Evolutionary conservation across 768 basidiomycete species (phyloP), one percentile per base, ranked within the genome.

Genomic region (Phanerochaete sordida): DNA sequence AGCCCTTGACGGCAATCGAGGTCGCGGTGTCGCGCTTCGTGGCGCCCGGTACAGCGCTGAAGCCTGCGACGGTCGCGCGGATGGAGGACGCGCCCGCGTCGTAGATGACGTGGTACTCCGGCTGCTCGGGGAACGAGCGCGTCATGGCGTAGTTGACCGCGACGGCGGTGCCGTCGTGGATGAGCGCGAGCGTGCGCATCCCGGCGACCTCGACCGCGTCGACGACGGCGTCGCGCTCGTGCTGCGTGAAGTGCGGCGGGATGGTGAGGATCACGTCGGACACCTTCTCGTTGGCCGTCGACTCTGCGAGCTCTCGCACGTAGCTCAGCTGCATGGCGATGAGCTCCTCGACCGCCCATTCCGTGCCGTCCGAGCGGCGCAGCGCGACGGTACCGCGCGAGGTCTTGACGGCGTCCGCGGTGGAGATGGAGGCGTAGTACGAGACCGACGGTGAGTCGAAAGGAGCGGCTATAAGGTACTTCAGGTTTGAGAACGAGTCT

Each of bases 91-190:
- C 92, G 45, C 97, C 97, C 0, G 94, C 92, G 67, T 98, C 97
- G 74, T 91, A 99, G 60, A 99, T 87, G 65, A 99, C 74, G 70
- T 98, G 95, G 71, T 88, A 84, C 68, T 95, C 90, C 0, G 86
- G 85, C 1, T 75, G 31, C 48, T 56, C 76, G 0, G 88, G 76
- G 78, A 98, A 98, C 1, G 85, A 80, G 50, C 96, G 85, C 1
- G 95, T 94, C 94, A 98, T 97, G 45, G 97, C 97, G 69, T 92
- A 99, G 77, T 99, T 99, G 65, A 98, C 82, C 15, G 94, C 97
- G n/a, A 95, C 89, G 1, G 95, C 93, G 0, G 92, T 86, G 27
- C 96, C 96, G 66, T 99, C 97, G 65, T 95, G 90, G 56, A 99
- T 84, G 60, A 98, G 79, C 0, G 91, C 87, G 31, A 98, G 77